These are phyloP conservation scores for Thermomyces lanuginosus DNA, from an alignment of 2,329 filamentous ascomycete genomes.

Conservation along the genomic window DNA sequence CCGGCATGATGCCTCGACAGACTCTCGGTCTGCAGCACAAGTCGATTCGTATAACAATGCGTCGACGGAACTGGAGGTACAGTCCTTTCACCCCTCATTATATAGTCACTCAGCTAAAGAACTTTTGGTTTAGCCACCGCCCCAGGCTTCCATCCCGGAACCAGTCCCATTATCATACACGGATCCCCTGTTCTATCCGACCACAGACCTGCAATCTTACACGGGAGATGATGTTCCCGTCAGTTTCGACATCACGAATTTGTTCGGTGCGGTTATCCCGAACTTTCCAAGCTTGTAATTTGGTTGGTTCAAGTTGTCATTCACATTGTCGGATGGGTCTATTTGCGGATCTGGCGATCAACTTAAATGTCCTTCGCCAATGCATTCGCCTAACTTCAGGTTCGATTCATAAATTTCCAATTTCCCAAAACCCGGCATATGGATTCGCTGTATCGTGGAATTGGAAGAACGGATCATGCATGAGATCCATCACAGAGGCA, in stretches of 20 bases:
- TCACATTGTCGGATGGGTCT: neutral
- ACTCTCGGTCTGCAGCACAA: neutral
- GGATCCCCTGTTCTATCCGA: constrained; percentile 8
- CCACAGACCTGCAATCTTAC: constrained; percentile 5
- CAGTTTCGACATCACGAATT: constrained; percentile 7
- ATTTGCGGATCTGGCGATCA: neutral
- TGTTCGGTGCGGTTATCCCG: constrained; percentile 7
- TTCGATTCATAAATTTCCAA: constrained; percentile 12
- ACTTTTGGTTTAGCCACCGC: neutral
- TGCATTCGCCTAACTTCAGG: neutral
- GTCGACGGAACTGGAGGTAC: no score
- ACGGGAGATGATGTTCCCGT: constrained; percentile 5
- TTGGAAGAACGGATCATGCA: constrained; percentile 15
- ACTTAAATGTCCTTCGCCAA: neutral
- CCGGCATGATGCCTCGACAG: neutral
- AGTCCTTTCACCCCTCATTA: no score
- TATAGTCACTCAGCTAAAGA: constrained; percentile 1
- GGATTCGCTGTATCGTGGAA: constrained; percentile 14
- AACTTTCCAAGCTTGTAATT: constrained; percentile 2
- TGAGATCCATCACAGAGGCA: constrained; percentile 14
- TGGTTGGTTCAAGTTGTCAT: neutral
- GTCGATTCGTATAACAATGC: neutral
- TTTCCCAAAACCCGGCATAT: constrained; percentile 14
- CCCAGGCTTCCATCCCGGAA: constrained; percentile 1
- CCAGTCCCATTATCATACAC: constrained; percentile 2